Evolutionary conservation across 768 basidiomycete genomes (phyloP).

Genomic region (Polyporus arcularius): DNA sequence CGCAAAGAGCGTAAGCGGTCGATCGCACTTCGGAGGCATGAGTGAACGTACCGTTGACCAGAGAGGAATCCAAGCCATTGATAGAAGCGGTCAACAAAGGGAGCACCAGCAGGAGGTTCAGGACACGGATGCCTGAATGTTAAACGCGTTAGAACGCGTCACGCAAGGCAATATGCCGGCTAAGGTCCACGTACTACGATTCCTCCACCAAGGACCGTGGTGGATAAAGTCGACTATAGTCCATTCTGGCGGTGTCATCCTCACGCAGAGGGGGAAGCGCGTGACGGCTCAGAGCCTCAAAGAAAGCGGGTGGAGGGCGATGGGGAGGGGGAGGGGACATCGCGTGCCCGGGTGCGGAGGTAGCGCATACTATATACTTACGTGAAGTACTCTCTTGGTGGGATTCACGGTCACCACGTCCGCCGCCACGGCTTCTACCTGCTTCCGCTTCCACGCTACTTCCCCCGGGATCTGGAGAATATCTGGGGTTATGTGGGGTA

Average conservation of each 20-base stretch:
- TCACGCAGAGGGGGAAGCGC: background rate
- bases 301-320: background rate
- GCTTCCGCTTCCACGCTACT: slow-evolving; percentile 8
- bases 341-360: slow-evolving; percentile 1
- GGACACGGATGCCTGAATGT: slow-evolving; percentile 50
- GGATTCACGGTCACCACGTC: background rate
- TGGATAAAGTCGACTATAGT: slow-evolving; percentile 63
- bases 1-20: background rate
- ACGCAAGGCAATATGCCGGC: background rate
- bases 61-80: slow-evolving; percentile 71
- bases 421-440: background rate
- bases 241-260: slow-evolving; percentile 45
- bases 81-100: slow-evolving; percentile 66
- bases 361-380: slow-evolving; percentile 15
- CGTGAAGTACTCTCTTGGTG: background rate
- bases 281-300: background rate
- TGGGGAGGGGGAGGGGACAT: background rate
- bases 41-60: slow-evolving; percentile 50
- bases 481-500: slow-evolving; percentile 30
- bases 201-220: slow-evolving; percentile 60
- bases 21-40: slow-evolving; percentile 17
- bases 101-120: slow-evolving; percentile 60
- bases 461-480: slow-evolving; percentile 10
- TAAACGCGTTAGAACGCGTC: background rate
- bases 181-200: slow-evolving; percentile 47